These are phyloP conservation scores for Aspergillus fumigatiaffinis DNA, from an alignment of 2,329 filamentous ascomycete species.

Conservation along the genomic window DNA sequence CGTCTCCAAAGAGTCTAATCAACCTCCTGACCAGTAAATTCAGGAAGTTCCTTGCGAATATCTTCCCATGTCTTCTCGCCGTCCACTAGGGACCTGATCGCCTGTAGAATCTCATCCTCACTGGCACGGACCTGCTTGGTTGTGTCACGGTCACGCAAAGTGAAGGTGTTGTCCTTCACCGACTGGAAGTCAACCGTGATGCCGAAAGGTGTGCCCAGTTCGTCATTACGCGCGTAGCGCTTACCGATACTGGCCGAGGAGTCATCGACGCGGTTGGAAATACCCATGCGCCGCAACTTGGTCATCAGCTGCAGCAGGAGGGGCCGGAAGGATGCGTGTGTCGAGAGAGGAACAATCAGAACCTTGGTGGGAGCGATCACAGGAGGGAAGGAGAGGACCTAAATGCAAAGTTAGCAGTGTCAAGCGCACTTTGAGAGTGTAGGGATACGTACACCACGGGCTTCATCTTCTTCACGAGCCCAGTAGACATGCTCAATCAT, in stretches of 20 bases:
- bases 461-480: slow-evolving; percentile 79
- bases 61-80: slow-evolving; percentile 66
- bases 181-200: slow-evolving; percentile 97
- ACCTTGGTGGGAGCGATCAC: slow-evolving; percentile 92
- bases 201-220: slow-evolving; percentile 89
- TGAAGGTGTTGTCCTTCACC: slow-evolving; percentile 79
- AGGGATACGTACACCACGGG: slow-evolving; percentile 68
- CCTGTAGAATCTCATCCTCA: slow-evolving; percentile 73
- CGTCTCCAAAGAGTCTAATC: slow-evolving; percentile 33
- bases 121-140: slow-evolving; percentile 85
- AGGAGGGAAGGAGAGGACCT: slow-evolving; percentile 71
- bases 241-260: slow-evolving; percentile 91
- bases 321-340: slow-evolving; percentile 76
- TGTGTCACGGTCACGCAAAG: slow-evolving; percentile 83
- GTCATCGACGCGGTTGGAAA: slow-evolving; percentile 85
- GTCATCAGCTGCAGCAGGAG: slow-evolving; percentile 68
- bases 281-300: slow-evolving; percentile 68
- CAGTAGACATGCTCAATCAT: slow-evolving; percentile 95
- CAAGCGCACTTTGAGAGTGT: background rate
- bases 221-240: slow-evolving; percentile 90
- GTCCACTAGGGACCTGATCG: slow-evolving; percentile 62
- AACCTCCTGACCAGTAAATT: slow-evolving; percentile 72
- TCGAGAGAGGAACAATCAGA: slow-evolving; percentile 82
- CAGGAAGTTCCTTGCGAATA: slow-evolving; percentile 71
- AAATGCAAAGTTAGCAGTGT: slow-evolving; percentile 11